phyloP scores from a whole-genome alignment of 2,329 filamentous ascomycete genomes.

The Taxawa tesnikishii region DNA sequence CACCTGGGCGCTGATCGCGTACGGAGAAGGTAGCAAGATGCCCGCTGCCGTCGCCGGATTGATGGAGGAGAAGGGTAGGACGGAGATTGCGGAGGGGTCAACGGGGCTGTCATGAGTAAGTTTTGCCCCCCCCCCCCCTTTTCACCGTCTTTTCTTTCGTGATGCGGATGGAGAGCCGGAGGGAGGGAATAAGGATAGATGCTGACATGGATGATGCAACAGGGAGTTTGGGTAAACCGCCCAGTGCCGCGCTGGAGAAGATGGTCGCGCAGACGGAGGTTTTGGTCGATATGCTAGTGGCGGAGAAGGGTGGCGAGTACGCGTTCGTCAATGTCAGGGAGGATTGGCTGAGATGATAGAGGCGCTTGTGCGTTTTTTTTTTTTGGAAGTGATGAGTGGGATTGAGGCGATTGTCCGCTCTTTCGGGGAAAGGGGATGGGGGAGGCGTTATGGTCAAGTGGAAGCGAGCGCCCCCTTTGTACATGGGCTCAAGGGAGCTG shows the following conservation, averaged over 20 bases:
- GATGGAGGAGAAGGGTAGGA: constrained; percentile 62
- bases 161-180: too few relatives aligned
- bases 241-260: constrained; percentile 71
- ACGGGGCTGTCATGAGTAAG: constrained; percentile 81
- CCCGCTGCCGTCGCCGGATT: constrained; percentile 68
- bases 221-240: constrained; percentile 88
- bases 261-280: constrained; percentile 78
- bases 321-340: constrained; percentile 65
- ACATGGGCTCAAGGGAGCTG: too few relatives aligned
- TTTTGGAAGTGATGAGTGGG: too few relatives aligned
- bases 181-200: too few relatives aligned
- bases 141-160: neutral
- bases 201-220: too few relatives aligned
- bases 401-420: too few relatives aligned
- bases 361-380: too few relatives aligned
- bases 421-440: too few relatives aligned
- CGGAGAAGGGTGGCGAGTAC: constrained; percentile 63
- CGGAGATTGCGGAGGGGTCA: constrained; percentile 78
- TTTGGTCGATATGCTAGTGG: constrained; percentile 61
- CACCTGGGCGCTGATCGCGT: constrained; percentile 81
- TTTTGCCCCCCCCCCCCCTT: constrained; percentile 13
- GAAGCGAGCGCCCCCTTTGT: too few relatives aligned
- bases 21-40: constrained; percentile 67
- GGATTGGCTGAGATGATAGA: too few relatives aligned
- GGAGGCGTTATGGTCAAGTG: too few relatives aligned